Evolutionary conservation across 1,284 basidiomycete genomes (phyloP), one percentile per base, ranked within the genome.

Genomic region (Ceraceosorus bombacis): DNA sequence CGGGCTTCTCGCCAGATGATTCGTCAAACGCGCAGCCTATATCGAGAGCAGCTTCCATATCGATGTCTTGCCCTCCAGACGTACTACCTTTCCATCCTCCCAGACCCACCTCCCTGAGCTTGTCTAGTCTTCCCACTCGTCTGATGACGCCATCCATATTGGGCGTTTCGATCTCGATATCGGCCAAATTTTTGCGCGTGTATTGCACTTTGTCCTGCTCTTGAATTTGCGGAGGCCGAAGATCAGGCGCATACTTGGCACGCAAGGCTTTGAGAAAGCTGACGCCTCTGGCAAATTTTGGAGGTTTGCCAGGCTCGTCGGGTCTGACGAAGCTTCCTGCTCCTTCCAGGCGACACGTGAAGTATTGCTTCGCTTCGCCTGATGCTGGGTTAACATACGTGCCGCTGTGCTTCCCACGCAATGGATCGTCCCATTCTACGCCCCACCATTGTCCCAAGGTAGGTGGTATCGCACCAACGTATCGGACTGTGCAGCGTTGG

Each of bases 361-460:
- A 98, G 78, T 95, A 93, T 41, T 27, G 27, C 27, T 27, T 27
- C 2, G 27, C 27, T 27, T 27, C 27, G 27, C 27, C 27, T 27
- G 27, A 27, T 27, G 27, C 27, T 27, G 27, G 27, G 27, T 27
- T 3, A 27, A 27, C 85, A 27, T 61, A 55, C 59, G 81, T 77
- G 9, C 94, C 94, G 68, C 87, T 84, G 76, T 97, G 92, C 78
- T 88, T 94, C 37, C 93, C 93, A 56, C 89, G 83, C 1, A 76
- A 62, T 5, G 86, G 82, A 72, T 91, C 86, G 72, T 98, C 94
- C 89, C 93, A 98, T 80, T 97, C 93, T 55, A 97, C 83, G 10
- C 94, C 94, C 5, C 93, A 82, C 93, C 94, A 98, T 12, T 79
- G 69, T 8, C 88, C 89, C 6, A 78, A 74, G 0, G 88, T 85